phyloP scores from a whole-genome alignment of 2,329 filamentous ascomycete species.

The Botrytis fabae region DNA sequence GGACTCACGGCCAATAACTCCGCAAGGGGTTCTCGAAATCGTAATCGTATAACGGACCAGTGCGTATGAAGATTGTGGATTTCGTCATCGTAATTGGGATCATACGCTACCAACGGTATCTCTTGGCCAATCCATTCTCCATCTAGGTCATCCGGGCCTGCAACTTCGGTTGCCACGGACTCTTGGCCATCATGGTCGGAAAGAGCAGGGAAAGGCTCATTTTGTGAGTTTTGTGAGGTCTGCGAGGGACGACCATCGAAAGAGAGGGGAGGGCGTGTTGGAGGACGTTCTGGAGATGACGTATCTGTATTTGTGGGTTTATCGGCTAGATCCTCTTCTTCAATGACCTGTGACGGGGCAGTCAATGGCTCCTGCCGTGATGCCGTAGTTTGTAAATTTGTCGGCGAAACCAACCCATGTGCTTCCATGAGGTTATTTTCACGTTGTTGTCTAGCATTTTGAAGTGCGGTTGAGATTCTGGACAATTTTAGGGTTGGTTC shows the following conservation, averaged over 20 bases:
- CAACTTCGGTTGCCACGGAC: conserved; percentile 30
- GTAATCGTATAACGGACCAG: conserved; percentile 49
- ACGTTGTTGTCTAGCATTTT: conserved; percentile 31
- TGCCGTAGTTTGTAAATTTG: conserved; percentile 12
- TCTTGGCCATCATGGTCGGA: conserved; percentile 28
- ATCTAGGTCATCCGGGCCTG: conserved; percentile 26
- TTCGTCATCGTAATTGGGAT: conserved; percentile 32
- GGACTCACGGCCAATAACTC: conserved; percentile 51
- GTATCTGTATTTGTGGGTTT: background rate
- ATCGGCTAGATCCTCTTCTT: conserved; percentile 23
- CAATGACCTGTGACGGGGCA: conserved; percentile 25
- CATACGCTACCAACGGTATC: conserved; percentile 30
- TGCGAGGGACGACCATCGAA: conserved; percentile 9
- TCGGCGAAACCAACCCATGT: conserved; percentile 21
- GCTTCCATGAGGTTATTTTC: conserved; percentile 29
- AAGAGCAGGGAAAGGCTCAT: conserved; percentile 22
- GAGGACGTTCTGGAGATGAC: background rate
- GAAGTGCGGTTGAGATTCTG: conserved; percentile 31
- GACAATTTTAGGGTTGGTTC: conserved; percentile 36
- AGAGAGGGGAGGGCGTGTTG: conserved; percentile 11
- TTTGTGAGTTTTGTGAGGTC: background rate
- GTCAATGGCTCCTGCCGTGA: conserved; percentile 20
- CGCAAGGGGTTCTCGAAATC: conserved; percentile 53
- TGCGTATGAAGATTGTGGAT: conserved; percentile 37
- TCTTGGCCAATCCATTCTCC: conserved; percentile 30